These are phyloP conservation scores for Venustampulla echinocandica DNA, from an alignment of 495 filamentous ascomycete species.

Conservation along the genomic window DNA sequence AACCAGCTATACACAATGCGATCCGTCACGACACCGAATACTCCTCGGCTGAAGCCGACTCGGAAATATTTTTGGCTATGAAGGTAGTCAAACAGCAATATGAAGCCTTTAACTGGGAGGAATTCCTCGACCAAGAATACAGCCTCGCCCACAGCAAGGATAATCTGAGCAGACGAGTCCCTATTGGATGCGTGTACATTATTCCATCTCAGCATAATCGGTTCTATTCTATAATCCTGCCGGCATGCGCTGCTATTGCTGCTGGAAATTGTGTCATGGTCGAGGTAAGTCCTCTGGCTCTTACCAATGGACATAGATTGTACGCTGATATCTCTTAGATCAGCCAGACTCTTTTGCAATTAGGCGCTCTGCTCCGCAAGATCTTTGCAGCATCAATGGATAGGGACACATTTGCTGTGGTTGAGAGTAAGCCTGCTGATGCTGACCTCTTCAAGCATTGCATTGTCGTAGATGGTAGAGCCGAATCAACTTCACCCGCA, in stretches of 20 bases:
- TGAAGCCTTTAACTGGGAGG: background rate
- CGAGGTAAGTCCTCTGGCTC: background rate
- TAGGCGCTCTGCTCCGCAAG: background rate
- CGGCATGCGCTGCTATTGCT: background rate
- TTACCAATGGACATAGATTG: background rate
- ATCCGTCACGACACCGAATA: background rate
- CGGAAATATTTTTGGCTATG: background rate
- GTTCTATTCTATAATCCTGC: background rate
- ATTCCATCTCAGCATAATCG: background rate
- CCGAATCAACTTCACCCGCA: background rate
- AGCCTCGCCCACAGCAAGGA: background rate
- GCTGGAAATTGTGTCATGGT: conserved; percentile 1
- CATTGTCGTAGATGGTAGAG: background rate
- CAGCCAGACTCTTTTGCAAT: background rate
- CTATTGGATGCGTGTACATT: background rate
- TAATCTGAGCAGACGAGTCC: background rate
- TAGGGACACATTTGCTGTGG: background rate
- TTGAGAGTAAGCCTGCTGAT: background rate
- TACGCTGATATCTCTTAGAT: background rate
- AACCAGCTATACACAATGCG: background rate
- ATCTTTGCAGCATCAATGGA: background rate
- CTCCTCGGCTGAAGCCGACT: background rate
- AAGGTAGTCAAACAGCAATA: background rate
- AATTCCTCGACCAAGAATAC: background rate
- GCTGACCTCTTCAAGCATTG: background rate